Percentiles rank a stretch among this genome's conserved stretches.
Evolutionary conservation across 257 asterid species (phyloP).

Genomic region (Jaltomata sinuosa): DNA sequence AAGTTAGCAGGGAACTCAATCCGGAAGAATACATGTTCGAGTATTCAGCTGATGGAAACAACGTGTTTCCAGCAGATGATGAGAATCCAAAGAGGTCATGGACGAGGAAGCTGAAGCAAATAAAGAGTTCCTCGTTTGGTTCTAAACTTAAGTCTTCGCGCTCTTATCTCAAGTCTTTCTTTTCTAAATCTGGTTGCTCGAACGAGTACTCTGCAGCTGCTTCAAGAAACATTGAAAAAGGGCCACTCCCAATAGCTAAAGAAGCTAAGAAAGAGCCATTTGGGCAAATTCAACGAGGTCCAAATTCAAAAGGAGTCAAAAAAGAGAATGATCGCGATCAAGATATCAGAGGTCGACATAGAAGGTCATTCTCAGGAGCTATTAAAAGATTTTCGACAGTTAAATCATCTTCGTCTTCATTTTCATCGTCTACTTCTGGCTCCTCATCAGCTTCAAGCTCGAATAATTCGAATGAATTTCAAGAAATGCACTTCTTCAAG

Average conservation of each 20-base stretch:
- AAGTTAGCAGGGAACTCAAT: conserved; percentile 56
- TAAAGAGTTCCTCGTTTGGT: conserved; percentile 29
- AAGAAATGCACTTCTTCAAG: conserved; percentile 29
- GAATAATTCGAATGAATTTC: conserved; percentile 18
- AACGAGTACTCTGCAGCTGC: conserved; percentile 24
- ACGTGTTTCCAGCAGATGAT: neutral
- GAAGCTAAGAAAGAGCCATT: conserved; percentile 20
- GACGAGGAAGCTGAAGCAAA: conserved; percentile 36
- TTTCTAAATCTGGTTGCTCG: conserved; percentile 58
- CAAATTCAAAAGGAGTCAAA: conserved; percentile 2
- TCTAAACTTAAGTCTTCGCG: conserved; percentile 52
- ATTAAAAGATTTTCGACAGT: conserved; percentile 44
- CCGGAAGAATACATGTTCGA: conserved; percentile 35
- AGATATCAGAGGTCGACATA: conserved; percentile 21
- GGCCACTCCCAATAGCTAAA: conserved; percentile 17
- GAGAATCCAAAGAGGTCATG: conserved; percentile 29
- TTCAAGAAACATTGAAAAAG: neutral
- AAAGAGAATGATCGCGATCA: conserved; percentile 14
- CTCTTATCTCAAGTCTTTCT: conserved; percentile 53
- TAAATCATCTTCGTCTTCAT: conserved; percentile 21
- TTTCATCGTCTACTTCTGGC: conserved; percentile 11
- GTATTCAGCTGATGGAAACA: conserved; percentile 9
- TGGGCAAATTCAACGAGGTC: conserved; percentile 38
- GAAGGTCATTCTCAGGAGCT: conserved; percentile 85
- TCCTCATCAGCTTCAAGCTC: conserved; percentile 28